A percentile compares a stretch with the other conserved stretches of the same genome.
phyloP scores from a whole-genome alignment of 208 protist species.

The Eutreptiella sp. region DNA sequence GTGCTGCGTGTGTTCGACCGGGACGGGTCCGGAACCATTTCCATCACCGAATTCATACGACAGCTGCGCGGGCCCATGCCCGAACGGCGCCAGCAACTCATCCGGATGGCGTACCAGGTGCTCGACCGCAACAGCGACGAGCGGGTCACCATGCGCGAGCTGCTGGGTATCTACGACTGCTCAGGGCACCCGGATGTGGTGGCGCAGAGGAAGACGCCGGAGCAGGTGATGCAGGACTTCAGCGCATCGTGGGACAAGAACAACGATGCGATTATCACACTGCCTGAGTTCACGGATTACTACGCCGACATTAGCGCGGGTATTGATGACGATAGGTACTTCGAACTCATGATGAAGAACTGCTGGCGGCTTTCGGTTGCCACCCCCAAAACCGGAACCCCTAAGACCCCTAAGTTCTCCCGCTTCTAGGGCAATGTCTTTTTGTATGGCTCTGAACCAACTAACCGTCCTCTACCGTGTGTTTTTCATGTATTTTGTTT shows the following conservation, averaged over 20 bases:
- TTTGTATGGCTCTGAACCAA: no score
- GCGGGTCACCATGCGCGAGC: conserved; percentile 4
- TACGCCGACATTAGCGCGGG: conserved; percentile 29
- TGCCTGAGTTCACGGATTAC: conserved; percentile 30
- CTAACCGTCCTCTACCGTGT: no score
- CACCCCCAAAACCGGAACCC: no score
- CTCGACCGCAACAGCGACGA: conserved; percentile 8
- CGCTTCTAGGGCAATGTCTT: no score
- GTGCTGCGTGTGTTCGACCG: conserved; percentile 27
- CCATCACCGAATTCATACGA: conserved; percentile 17
- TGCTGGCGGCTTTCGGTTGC: conserved; percentile 25
- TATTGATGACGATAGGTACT: conserved; percentile 34
- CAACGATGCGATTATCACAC: conserved; percentile 28
- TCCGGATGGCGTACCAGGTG: conserved; percentile 3
- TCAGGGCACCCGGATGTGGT: conserved; percentile 17
- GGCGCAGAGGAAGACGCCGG: conserved; percentile 8
- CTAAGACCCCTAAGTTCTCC: no score
- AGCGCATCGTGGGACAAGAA: conserved; percentile 14
- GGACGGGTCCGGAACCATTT: conserved; percentile 16
- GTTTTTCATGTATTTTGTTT: no score
- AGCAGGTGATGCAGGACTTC: conserved; percentile 23
- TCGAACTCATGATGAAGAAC: conserved; percentile 34
- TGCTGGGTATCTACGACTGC: conserved; percentile 6
- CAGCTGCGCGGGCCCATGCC: conserved; percentile 2
- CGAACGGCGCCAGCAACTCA: neutral